Percentiles rank a stretch among this genome's conserved stretches.
Evolutionary conservation across 1,284 basidiomycete species (phyloP).

Genomic region (Cerioporus squamosus): DNA sequence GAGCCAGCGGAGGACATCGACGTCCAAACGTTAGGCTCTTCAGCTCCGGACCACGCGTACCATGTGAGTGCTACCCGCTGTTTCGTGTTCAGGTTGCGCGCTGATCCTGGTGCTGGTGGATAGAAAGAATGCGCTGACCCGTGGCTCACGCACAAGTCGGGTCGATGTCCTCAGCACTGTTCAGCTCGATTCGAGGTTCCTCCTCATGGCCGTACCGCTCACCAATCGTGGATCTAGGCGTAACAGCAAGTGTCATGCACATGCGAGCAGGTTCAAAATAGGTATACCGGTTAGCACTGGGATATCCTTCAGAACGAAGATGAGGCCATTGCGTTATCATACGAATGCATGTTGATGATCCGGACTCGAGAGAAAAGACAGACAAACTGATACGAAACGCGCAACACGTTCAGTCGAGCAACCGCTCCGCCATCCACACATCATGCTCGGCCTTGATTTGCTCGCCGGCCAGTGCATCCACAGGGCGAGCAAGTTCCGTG

Average conservation of each 20-base stretch:
- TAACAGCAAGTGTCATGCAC: background rate
- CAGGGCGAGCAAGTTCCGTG: background rate
- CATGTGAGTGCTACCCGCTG: conserved; percentile 70
- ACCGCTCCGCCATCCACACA: background rate
- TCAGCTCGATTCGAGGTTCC: conserved; percentile 50
- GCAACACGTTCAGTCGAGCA: background rate
- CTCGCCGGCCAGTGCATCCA: background rate
- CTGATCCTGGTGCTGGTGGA: conserved; percentile 36
- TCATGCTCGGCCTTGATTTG: conserved; percentile 1
- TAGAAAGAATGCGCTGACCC: conserved; percentile 78
- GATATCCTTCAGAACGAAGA: no score
- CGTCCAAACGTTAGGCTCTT: no score
- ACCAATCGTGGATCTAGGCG: no score
- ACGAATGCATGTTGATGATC: no score
- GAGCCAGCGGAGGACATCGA: no score
- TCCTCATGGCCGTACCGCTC: background rate
- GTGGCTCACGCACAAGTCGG: conserved; percentile 74
- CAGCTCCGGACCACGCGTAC: conserved; percentile 80
- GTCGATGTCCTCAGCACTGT: conserved; percentile 74
- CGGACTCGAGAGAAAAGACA: no score
- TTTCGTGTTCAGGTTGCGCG: background rate
- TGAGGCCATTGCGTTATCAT: no score
- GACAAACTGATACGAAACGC: no score
- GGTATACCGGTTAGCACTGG: no score
- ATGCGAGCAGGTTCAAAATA: background rate